Conservation (phyloP, 176 grass and related monocot genomes). For the Ampelocalamus luodianensis region DNA sequence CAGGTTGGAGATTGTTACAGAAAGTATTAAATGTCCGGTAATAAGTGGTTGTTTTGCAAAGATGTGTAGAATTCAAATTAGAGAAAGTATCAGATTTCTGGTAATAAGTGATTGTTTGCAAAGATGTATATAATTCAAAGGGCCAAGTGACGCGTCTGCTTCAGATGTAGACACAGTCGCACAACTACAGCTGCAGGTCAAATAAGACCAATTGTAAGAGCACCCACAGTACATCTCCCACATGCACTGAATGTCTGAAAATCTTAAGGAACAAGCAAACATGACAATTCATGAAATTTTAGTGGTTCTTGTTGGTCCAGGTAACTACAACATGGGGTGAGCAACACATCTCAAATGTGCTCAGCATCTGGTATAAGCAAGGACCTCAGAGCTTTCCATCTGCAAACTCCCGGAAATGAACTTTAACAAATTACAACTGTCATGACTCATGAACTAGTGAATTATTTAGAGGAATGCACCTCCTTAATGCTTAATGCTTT, state of each 20-base stretch:
- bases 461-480: neutral
- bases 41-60: neutral
- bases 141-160: neutral
- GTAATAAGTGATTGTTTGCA: neutral
- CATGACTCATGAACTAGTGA: neutral
- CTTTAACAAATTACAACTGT: slow-evolving; percentile 15
- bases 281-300: neutral
- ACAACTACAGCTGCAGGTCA: neutral
- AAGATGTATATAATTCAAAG: neutral
- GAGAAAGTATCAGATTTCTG: slow-evolving; percentile 2
- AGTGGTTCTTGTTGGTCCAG: slow-evolving; percentile 35
- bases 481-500: neutral
- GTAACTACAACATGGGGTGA: neutral
- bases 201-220: slow-evolving; percentile 9
- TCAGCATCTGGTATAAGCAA: neutral
- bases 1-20: slow-evolving; percentile 4
- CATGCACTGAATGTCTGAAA: neutral
- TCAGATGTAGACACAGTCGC: slow-evolving; percentile 3
- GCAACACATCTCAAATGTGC: neutral
- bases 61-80: neutral
- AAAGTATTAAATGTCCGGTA: neutral
- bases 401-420: neutral
- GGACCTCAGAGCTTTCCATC: neutral
- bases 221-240: neutral
- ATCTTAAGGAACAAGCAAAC: slow-evolving; percentile 1